phyloP scores from a whole-genome alignment of 2,329 filamentous ascomycete genomes.

The Talaromyces marneffei region DNA sequence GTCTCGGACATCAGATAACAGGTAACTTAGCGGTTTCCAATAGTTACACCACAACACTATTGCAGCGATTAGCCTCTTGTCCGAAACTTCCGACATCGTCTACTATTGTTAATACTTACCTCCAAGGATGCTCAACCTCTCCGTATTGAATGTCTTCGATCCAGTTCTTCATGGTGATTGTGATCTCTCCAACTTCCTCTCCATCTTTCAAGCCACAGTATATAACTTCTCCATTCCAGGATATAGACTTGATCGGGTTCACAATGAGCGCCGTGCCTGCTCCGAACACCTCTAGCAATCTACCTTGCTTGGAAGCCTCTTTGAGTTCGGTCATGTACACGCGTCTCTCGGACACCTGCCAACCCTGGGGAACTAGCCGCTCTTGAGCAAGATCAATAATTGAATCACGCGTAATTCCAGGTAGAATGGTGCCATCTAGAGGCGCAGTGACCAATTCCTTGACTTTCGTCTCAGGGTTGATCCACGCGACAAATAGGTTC shows the following conservation, averaged over 20 bases:
- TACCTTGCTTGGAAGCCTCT: conserved; percentile 76
- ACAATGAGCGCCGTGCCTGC: conserved; percentile 92
- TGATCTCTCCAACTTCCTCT: conserved; percentile 82
- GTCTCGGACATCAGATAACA: neutral
- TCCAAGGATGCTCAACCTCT: conserved; percentile 88
- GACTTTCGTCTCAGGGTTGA: conserved; percentile 78
- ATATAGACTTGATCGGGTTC: conserved; percentile 80
- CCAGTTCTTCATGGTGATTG: conserved; percentile 86
- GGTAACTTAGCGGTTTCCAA: neutral
- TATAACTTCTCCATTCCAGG: conserved; percentile 76
- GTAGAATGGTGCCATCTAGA: conserved; percentile 90
- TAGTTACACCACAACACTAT: neutral
- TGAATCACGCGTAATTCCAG: conserved; percentile 89
- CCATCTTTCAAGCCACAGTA: conserved; percentile 74
- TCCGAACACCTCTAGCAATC: conserved; percentile 88
- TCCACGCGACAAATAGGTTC: conserved; percentile 89
- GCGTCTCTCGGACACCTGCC: conserved; percentile 82
- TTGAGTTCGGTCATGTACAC: conserved; percentile 83
- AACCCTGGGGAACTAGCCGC: conserved; percentile 75
- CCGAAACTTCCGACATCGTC: neutral
- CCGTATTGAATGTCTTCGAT: conserved; percentile 94
- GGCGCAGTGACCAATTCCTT: conserved; percentile 90
- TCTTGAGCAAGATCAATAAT: conserved; percentile 81
- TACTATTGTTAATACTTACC: conserved; percentile 44
- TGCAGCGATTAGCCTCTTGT: neutral